Evolutionary conservation across 179 eudicot genomes (phyloP), one percentile per base, ranked within the genome.

Genomic region (Corrigiola litoralis): DNA sequence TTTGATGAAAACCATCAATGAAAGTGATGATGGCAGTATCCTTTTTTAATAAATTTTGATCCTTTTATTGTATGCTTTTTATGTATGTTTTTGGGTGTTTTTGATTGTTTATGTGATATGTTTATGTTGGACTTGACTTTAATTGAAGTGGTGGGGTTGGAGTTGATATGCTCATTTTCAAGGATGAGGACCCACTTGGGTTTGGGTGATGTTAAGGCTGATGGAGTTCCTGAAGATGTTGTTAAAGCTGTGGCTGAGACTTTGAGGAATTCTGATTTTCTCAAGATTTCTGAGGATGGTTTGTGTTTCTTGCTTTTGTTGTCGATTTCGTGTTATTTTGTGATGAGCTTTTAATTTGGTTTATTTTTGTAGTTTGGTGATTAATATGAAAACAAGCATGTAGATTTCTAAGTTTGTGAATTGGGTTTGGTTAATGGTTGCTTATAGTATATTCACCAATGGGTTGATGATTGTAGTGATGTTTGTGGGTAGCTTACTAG

Each of bases 201-300:
- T 25, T 79, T 94, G 70, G 97, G 94, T 24, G 82, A 80, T 58
- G 76, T 61, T 9, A 94, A 90, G 76, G 76, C 89, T 40, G 97
- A 94, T 66, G 96, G 79, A 9, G 69, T 94, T 60, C 54, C 95
- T 55, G 89, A 87, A 58, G 94, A 84, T 28, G 86, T 82, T 27
- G 79, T 94, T 55, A 65, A 84, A 63, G 82, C 96, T 63, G 96
- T 94, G 41, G 91, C 97, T 50, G 85, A 86, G 28, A 78, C 85
- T 72, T 68, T 94, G 76, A 87, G 79, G 76, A 72, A 54, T 64
- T 90, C 99, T 63, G 56, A 81, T 60, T 83, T 78, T 63, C 88
- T 94, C 41, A 86, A 82, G 70, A 60, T 94, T 63, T 94, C 99
- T n/a, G 95, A 84, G 31, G 99, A 90, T 80, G 96, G 99, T 94